These are phyloP conservation scores for Inga oerstediana DNA, from an alignment of 306 rosid genomes.

Conservation along the genomic window DNA sequence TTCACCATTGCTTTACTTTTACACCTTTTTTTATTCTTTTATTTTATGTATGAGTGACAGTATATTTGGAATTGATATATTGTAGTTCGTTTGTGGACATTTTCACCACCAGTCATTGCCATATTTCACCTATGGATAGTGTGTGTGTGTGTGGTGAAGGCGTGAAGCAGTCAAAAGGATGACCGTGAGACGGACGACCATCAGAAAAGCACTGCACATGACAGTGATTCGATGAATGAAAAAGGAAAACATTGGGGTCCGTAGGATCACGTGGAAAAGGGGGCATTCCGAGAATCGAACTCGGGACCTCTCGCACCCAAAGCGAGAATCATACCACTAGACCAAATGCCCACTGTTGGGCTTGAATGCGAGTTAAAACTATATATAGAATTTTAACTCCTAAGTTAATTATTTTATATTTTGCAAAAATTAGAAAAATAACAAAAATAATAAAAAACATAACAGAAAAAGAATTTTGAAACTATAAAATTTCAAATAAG, in stretches of 20 bases:
- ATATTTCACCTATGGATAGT: too few relatives aligned
- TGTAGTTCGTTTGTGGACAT: not conserved
- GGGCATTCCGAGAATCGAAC: slow-evolving; percentile 15
- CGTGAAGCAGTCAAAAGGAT: not conserved
- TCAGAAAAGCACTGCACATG: too few relatives aligned
- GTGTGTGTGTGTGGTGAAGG: too few relatives aligned
- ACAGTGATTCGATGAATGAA: too few relatives aligned
- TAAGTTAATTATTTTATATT: too few relatives aligned
- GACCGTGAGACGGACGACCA: not conserved
- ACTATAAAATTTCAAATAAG: too few relatives aligned
- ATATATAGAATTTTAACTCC: rapidly evolving
- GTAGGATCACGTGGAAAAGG: not conserved
- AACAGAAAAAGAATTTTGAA: too few relatives aligned
- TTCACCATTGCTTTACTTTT: too few relatives aligned
- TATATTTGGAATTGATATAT: not conserved
- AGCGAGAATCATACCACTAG: slow-evolving; percentile 40
- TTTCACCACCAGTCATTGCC: not conserved
- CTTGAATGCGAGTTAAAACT: too few relatives aligned
- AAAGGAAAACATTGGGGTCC: too few relatives aligned
- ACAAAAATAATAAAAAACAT: too few relatives aligned
- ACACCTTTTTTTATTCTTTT: not conserved
- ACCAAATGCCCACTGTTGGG: not conserved
- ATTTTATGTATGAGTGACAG: not conserved
- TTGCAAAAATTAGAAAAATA: too few relatives aligned
- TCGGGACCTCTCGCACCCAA: slow-evolving; percentile 29